phyloP scores from a whole-genome alignment of 768 basidiomycete genomes.

The Cyathus striatus region DNA sequence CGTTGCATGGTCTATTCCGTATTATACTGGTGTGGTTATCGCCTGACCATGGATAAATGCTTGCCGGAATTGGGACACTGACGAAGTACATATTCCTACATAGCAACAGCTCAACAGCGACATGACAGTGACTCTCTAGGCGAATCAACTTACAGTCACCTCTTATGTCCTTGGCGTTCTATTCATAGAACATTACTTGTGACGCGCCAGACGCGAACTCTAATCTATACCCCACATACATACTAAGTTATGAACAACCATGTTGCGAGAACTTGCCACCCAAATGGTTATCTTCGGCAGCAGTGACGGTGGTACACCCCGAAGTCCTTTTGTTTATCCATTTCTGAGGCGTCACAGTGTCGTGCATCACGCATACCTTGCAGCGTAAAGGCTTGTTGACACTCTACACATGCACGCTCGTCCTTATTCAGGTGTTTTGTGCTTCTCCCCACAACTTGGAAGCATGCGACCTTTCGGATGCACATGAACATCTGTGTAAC shows the following conservation, averaged over 20 bases:
- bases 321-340: not conserved
- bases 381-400: not conserved
- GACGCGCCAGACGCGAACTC: not conserved
- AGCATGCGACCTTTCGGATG: not conserved
- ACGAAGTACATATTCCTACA: too few relatives aligned
- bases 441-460: not conserved
- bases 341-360: not conserved
- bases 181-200: not conserved
- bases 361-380: not conserved
- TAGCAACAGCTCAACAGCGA: too few relatives aligned
- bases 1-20: too few relatives aligned
- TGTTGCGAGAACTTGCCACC: too few relatives aligned
- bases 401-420: not conserved
- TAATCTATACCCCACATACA: not conserved
- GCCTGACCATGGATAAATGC: too few relatives aligned
- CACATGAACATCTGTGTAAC: not conserved
- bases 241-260: not conserved
- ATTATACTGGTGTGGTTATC: too few relatives aligned
- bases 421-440: not conserved
- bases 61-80: too few relatives aligned
- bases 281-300: not conserved
- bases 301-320: not conserved
- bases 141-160: too few relatives aligned
- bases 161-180: not conserved
- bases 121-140: too few relatives aligned